Conservation (phyloP, 805 yeast species). For the Tetrapisispora iriomotensis region DNA sequence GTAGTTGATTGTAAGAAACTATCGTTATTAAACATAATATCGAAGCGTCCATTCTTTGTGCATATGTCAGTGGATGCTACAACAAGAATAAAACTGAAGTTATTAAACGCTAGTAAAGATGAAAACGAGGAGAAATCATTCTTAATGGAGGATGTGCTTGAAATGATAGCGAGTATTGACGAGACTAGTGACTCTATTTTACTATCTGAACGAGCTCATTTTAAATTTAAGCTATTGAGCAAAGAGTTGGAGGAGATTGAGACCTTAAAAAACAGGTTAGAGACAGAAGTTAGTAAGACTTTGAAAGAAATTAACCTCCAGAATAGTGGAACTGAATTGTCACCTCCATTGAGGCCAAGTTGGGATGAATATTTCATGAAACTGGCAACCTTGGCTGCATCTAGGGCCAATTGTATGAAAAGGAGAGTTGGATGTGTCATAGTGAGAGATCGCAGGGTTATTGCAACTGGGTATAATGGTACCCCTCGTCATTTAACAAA, state of each 20-base stretch:
- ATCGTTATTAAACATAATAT: conserved; percentile 36
- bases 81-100: conserved; percentile 34
- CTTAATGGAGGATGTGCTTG: conserved; percentile 30
- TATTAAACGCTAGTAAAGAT: not conserved
- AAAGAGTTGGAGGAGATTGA: conserved; percentile 2
- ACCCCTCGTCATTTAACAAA: conserved; percentile 83
- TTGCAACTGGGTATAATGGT: conserved; percentile 97
- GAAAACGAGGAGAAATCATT: not conserved
- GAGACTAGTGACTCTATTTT: conserved; percentile 10
- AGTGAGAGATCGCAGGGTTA: conserved; percentile 72
- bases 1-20: conserved; percentile 44
- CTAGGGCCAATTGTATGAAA: conserved; percentile 93
- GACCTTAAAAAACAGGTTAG: conserved; percentile 5
- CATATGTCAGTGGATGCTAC: conserved; percentile 77
- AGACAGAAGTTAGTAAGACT: conserved; percentile 9
- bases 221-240: conserved; percentile 14
- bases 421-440: conserved; percentile 94
- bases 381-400: conserved; percentile 85
- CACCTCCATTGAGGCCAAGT: conserved; percentile 51
- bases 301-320: conserved; percentile 9
- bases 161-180: conserved; percentile 23
- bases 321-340: conserved; percentile 9
- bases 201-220: conserved; percentile 19
- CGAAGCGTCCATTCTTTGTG: conserved; percentile 73
- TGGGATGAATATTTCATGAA: conserved; percentile 98